These are phyloP conservation scores for Phytopythium boreale DNA, from an alignment of 352 stramenopile species.

Conservation along the genomic window DNA sequence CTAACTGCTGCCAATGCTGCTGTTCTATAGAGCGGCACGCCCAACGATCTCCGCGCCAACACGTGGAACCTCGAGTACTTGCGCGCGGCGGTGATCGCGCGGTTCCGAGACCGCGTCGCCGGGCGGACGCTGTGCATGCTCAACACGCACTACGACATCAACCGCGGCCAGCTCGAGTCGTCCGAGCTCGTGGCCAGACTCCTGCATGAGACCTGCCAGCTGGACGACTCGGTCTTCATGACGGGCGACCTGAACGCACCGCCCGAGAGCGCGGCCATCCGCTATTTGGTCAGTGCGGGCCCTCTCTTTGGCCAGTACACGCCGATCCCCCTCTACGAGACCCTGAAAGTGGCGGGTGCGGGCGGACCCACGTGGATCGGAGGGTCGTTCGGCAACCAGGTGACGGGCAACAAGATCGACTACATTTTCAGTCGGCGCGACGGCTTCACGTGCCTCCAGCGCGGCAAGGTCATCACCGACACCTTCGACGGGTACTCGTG, in stretches of 20 bases:
- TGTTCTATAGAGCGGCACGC: constrained; percentile 51
- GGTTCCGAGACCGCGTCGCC: constrained; percentile 38
- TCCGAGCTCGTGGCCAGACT: constrained; percentile 45
- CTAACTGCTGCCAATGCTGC: background rate
- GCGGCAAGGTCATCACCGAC: constrained; percentile 40
- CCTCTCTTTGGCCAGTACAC: constrained; percentile 25
- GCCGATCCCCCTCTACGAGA: constrained; percentile 59
- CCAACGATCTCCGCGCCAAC: constrained; percentile 50
- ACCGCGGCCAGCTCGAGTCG: constrained; percentile 47
- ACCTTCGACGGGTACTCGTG: constrained; percentile 44
- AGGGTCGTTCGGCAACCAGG: constrained; percentile 34
- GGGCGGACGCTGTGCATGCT: constrained; percentile 52
- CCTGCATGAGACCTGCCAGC: constrained; percentile 37
- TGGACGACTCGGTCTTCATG: constrained; percentile 49
- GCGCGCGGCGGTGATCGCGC: constrained; percentile 47
- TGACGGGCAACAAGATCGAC: constrained; percentile 44
- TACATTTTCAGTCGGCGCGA: constrained; percentile 66
- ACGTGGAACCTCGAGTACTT: constrained; percentile 66
- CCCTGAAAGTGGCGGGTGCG: constrained; percentile 35
- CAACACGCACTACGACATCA: constrained; percentile 78
- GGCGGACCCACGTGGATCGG: constrained; percentile 63
- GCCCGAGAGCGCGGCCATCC: constrained; percentile 26
- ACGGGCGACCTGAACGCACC: constrained; percentile 68
- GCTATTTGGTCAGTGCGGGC: constrained; percentile 35
- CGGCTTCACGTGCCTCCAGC: constrained; percentile 37